These are phyloP conservation scores for Lizonia empirigonia DNA, from an alignment of 2,329 filamentous ascomycete species.

Conservation along the genomic window DNA sequence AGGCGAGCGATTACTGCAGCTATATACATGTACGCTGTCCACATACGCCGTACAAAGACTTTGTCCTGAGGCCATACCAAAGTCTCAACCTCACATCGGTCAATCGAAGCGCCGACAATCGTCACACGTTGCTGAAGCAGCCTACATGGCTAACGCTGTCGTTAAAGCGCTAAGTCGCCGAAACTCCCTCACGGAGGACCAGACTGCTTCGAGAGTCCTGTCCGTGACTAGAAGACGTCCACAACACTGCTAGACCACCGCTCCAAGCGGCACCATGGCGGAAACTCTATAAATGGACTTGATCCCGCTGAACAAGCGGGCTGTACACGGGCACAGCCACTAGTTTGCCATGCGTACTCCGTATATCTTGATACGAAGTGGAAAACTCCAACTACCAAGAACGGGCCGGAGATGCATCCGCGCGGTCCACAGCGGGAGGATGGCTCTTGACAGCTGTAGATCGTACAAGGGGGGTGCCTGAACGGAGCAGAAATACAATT, in stretches of 20 bases:
- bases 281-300: background rate
- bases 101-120: no score
- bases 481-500: no score
- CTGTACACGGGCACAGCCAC: no score
- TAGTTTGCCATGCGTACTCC: no score
- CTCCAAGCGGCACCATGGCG: background rate
- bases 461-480: background rate
- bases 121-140: no score
- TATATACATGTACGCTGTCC: background rate
- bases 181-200: no score
- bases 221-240: background rate
- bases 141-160: no score
- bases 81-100: no score
- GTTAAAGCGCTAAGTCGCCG: no score
- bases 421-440: slow-evolving; percentile 4
- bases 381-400: background rate
- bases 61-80: background rate
- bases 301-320: background rate
- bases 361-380: no score
- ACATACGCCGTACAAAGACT: background rate
- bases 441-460: background rate
- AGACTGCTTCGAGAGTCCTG: background rate
- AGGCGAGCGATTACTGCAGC: no score
- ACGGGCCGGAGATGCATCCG: background rate
- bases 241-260: background rate